Conservation (phyloP, 2,329 filamentous ascomycete genomes). For the Berkeleyomyces rouxiae region DNA sequence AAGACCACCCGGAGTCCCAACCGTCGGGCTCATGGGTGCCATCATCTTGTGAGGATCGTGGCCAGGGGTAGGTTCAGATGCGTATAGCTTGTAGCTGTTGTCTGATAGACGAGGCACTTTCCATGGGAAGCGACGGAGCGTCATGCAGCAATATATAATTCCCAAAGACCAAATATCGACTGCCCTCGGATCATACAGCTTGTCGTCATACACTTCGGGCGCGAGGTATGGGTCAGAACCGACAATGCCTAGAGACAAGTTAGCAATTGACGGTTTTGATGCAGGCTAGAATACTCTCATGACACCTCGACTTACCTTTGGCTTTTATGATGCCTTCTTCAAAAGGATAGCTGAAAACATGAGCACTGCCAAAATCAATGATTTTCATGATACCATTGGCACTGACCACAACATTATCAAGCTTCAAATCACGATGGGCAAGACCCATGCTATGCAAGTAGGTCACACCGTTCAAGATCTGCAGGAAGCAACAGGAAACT, state of each 20-base stretch:
- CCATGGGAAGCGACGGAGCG: conserved; percentile 85
- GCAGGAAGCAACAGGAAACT: conserved; percentile 76
- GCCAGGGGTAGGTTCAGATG: conserved; percentile 65
- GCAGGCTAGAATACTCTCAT: background rate
- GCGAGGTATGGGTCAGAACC: conserved; percentile 88
- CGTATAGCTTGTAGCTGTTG: conserved; percentile 89
- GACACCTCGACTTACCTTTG: conserved; percentile 41
- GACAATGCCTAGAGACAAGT: conserved; percentile 38
- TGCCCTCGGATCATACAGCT: conserved; percentile 83
- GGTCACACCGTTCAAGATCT: conserved; percentile 85
- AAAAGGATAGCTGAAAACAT: conserved; percentile 94
- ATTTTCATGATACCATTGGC: conserved; percentile 97
- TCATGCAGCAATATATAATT: conserved; percentile 99
- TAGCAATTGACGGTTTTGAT: conserved; percentile 10
- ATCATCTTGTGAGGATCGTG: conserved; percentile 40
- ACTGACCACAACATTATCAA: conserved; percentile 96
- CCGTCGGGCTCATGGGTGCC: conserved; percentile 27
- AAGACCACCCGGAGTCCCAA: conserved; percentile 17
- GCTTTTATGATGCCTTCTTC: conserved; percentile 74
- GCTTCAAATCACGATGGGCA: conserved; percentile 84
- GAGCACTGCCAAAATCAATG: conserved; percentile 95
- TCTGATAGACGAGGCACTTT: conserved; percentile 84
- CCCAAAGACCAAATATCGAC: conserved; percentile 96
- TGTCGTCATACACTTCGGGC: conserved; percentile 87
- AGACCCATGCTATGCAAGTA: conserved; percentile 92